phyloP scores from a whole-genome alignment of 2,329 filamentous ascomycete species.

The Verticillium nonalfalfae region DNA sequence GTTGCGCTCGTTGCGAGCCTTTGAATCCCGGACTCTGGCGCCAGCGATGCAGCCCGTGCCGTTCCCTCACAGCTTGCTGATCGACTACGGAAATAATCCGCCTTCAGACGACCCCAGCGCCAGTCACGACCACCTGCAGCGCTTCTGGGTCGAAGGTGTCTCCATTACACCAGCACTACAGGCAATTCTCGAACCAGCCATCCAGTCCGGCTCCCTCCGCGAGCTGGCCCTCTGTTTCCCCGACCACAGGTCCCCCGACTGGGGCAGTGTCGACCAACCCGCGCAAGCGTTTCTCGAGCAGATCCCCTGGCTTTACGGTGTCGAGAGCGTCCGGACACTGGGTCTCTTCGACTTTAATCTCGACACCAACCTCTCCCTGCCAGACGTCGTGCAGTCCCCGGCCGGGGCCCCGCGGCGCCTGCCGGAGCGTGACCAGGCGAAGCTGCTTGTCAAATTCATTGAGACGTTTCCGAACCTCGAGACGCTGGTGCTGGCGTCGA shows the following conservation, averaged over 20 bases:
- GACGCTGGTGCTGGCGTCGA: slow-evolving; percentile 9
- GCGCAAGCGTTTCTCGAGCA: slow-evolving; percentile 19
- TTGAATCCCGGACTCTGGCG: slow-evolving; percentile 18
- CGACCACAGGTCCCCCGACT: not conserved
- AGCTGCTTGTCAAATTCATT: slow-evolving; percentile 10
- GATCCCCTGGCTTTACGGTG: slow-evolving; percentile 28
- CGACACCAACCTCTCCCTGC: slow-evolving; percentile 7
- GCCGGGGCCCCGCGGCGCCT: not conserved
- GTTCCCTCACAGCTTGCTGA: slow-evolving; percentile 13
- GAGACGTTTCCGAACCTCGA: slow-evolving; percentile 12
- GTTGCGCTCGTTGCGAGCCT: slow-evolving; percentile 15
- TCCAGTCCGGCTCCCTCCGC: not conserved
- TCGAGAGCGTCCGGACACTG: slow-evolving; percentile 23
- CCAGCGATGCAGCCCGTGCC: slow-evolving; percentile 23
- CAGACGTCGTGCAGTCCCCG: not conserved
- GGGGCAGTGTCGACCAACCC: slow-evolving; percentile 4
- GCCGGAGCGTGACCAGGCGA: not conserved
- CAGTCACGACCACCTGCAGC: slow-evolving; percentile 7
- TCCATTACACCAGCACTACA: not conserved
- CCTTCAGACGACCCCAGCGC: not conserved
- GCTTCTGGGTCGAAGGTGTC: slow-evolving; percentile 4
- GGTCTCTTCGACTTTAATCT: slow-evolving; percentile 28
- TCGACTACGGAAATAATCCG: slow-evolving; percentile 8
- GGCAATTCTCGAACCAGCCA: not conserved
- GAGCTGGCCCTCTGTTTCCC: slow-evolving; percentile 1